Evolutionary conservation across 192 early-diverging fungal genomes (phyloP), one percentile per base, ranked within the genome.

Genomic region (Spizellomyces punctatus): DNA sequence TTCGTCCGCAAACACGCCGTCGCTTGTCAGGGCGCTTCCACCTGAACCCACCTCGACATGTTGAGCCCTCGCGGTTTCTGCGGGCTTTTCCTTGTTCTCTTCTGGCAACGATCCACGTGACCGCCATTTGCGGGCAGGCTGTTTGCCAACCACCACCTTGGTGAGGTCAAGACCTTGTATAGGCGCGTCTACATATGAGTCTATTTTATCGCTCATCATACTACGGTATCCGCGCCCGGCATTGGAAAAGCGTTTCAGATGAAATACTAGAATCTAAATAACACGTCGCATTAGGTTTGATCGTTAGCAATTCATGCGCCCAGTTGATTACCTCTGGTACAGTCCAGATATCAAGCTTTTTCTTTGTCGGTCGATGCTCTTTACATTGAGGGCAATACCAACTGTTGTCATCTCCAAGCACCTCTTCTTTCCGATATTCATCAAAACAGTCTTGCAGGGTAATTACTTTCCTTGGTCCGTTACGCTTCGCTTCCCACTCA

Each of bases 351-450:
- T 93, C 91, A 21, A 94, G 81, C 67, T 91, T 90, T 74, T 94
- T 94, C 62, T 88, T 91, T 10, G 89, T 92, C 42, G 80, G 76
- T 66, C 86, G 86, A 69, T 94, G 93, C 69, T 89, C 80, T 65
- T 91, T 87, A 69, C 93, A 94, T 17, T 80, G 77, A 46, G 87
- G 82, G 71, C 93, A 94, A 76, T 91, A 94, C 91, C 90, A 92
- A 6, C 82, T 83, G 71, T 94, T 90, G 10, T 90, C 87, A 41
- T 89, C 90, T 19, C 86, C 85, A 9, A 94, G 82, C 44, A 89
- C 72, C 75, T 94, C 93, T 69, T 92, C 85, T 49, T 85, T 85
- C 44, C 80, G 88, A 71, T 91, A 94, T 73, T 92, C 92, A 21
- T 83, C 77, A 49, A 94, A 64, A 60, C 93, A 94, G 66, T 91